These are phyloP conservation scores for Chrysoporthe cubensis DNA, from an alignment of 2,329 filamentous ascomycete species.

Conservation along the genomic window DNA sequence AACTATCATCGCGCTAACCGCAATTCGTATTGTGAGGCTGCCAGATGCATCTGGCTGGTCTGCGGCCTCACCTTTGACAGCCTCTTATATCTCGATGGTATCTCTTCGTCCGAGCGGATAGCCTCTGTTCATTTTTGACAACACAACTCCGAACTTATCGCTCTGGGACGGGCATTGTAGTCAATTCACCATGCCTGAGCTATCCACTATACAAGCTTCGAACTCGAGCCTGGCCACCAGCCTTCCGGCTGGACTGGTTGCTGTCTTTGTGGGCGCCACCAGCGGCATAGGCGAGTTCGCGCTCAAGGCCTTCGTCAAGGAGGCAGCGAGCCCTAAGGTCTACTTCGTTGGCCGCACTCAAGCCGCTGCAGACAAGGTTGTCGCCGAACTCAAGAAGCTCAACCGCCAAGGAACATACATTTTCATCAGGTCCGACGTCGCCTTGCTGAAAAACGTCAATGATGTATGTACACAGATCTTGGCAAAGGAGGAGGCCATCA, in stretches of 20 bases:
- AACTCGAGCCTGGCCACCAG: constrained; percentile 31
- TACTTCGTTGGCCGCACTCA: constrained; percentile 56
- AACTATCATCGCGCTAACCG: not conserved
- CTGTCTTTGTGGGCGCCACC: constrained; percentile 58
- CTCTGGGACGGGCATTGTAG: not conserved
- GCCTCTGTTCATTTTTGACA: not conserved
- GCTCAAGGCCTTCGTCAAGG: constrained; percentile 49
- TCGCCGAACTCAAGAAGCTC: constrained; percentile 41
- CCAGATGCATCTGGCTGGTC: not conserved
- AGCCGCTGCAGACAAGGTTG: constrained; percentile 42
- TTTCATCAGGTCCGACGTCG: constrained; percentile 55
- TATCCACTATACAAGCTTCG: constrained; percentile 2
- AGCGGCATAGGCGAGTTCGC: constrained; percentile 54
- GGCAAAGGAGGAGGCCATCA: constrained; percentile 47
- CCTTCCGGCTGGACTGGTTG: constrained; percentile 41
- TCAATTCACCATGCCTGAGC: not conserved
- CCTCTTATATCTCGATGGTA: constrained; percentile 2
- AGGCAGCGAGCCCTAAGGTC: constrained; percentile 46
- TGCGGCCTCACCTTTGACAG: not conserved
- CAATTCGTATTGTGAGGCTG: not conserved
- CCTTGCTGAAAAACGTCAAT: constrained; percentile 55
- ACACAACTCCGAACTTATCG: not conserved
- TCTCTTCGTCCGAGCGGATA: not conserved
- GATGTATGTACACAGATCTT: constrained; percentile 50
- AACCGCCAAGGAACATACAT: constrained; percentile 49